Evolutionary conservation across 345 rosid genomes (phyloP).

Genomic region (Salix arbutifolia): DNA sequence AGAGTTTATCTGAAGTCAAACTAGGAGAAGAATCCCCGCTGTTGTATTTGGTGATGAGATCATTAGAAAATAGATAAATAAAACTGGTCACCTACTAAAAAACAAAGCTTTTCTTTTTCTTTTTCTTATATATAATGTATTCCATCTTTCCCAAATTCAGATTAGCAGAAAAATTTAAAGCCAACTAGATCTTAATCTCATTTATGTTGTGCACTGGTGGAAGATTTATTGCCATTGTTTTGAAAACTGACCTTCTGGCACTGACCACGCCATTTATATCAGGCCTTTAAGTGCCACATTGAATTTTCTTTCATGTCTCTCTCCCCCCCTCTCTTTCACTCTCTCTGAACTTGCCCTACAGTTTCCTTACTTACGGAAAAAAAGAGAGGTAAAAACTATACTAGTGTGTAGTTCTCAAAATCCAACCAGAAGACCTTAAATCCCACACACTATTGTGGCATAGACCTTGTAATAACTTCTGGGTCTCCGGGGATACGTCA

Average conservation of each 20-base stretch:
- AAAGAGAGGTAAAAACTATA: slow-evolving; percentile 3
- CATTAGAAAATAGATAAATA: not conserved
- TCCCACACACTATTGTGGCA: not conserved
- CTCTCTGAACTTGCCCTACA: not conserved
- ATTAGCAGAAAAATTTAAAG: not conserved
- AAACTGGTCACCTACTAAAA: not conserved
- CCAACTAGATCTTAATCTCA: slow-evolving; percentile 10
- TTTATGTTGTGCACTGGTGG: slow-evolving; percentile 15
- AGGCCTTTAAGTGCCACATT: slow-evolving; percentile 14
- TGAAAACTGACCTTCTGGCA: slow-evolving; percentile 16
- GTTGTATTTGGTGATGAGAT: slow-evolving; percentile 9
- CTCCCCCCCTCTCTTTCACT: not conserved
- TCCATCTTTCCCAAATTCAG: not conserved
- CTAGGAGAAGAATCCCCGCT: not conserved
- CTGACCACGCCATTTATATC: slow-evolving; percentile 22
- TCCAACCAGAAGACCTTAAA: not conserved
- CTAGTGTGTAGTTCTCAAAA: not conserved
- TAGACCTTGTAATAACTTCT: not conserved
- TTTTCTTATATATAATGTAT: not conserved
- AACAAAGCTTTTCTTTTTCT: not conserved
- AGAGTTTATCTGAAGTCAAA: slow-evolving; percentile 26
- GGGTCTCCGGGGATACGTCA: not conserved
- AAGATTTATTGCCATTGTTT: slow-evolving; percentile 16
- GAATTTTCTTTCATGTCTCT: slow-evolving; percentile 9
- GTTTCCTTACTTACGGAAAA: not conserved